These are phyloP conservation scores for Sutorius australiensis DNA, from an alignment of 768 basidiomycete genomes.

Conservation along the genomic window DNA sequence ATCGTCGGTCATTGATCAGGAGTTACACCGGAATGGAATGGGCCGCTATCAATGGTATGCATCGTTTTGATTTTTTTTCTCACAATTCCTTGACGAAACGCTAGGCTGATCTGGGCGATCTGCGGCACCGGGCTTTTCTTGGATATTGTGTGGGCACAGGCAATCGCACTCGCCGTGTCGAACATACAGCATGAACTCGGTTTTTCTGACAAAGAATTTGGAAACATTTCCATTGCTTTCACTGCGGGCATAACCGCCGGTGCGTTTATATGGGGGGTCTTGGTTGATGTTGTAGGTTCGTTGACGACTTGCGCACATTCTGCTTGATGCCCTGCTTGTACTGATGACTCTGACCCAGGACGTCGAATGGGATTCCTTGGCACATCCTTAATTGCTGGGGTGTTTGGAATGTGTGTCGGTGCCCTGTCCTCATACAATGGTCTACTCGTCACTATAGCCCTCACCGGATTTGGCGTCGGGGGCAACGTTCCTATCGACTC, in stretches of 20 bases:
- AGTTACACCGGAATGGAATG: slow-evolving; percentile 15
- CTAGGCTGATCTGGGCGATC: slow-evolving; percentile 15
- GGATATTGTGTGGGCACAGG: slow-evolving; percentile 9
- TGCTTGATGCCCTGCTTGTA: background rate
- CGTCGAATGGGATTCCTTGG: slow-evolving; percentile 15
- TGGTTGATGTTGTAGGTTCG: slow-evolving; percentile 19
- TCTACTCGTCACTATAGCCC: slow-evolving; percentile 6
- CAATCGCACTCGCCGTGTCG: background rate
- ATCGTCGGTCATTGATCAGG: slow-evolving; percentile 7
- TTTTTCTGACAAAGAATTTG: slow-evolving; percentile 16
- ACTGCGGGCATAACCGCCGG: slow-evolving; percentile 3
- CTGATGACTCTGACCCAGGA: slow-evolving; percentile 1
- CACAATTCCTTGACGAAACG: background rate
- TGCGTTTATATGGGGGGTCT: slow-evolving; percentile 10
- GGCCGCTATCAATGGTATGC: slow-evolving; percentile 17
- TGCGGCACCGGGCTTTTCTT: slow-evolving; percentile 11
- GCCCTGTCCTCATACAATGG: slow-evolving; percentile 10
- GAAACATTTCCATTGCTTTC: slow-evolving; percentile 1
- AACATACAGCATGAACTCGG: slow-evolving; percentile 15
- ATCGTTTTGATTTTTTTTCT: background rate
- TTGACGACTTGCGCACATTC: background rate
- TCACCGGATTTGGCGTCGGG: slow-evolving; percentile 12
- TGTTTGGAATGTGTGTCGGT: slow-evolving; percentile 13
- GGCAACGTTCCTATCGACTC: slow-evolving; percentile 16
- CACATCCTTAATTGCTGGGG: slow-evolving; percentile 11